These are phyloP conservation scores for Prunus dulcis DNA, from an alignment of 306 rosid genomes.

Conservation along the genomic window DNA sequence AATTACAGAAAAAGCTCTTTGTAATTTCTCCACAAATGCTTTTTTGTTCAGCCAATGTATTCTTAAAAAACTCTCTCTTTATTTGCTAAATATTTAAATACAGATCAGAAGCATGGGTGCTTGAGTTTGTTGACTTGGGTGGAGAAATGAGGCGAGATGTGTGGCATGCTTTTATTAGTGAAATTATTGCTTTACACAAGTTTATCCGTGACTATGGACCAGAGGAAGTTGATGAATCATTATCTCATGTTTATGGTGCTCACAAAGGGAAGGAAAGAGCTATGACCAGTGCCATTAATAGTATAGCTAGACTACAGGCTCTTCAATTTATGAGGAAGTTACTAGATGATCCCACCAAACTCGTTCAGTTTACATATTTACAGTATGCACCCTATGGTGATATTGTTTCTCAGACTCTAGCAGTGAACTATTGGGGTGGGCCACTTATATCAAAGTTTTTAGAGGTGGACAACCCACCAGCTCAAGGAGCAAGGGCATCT, in stretches of 20 bases:
- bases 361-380: conserved; percentile 78
- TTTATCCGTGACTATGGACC: conserved; percentile 77
- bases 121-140: conserved; percentile 94
- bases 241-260: conserved; percentile 69
- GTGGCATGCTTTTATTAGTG: conserved; percentile 87
- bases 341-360: conserved; percentile 81
- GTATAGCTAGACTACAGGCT: conserved; percentile 83
- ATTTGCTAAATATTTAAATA: conserved; percentile 24
- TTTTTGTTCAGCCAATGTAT: background rate
- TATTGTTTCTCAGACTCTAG: conserved; percentile 76
- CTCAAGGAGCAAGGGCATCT: conserved; percentile 36
- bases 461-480: conserved; percentile 33
- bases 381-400: conserved; percentile 71
- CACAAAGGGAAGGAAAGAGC: conserved; percentile 78
- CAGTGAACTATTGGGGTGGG: conserved; percentile 90
- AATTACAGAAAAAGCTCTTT: background rate
- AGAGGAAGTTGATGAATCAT: conserved; percentile 56
- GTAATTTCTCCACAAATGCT: background rate
- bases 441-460: conserved; percentile 53
- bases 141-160: conserved; percentile 97
- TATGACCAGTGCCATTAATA: conserved; percentile 53
- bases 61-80: conserved; percentile 20
- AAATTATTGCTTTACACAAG: conserved; percentile 71
- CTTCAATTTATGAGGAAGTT: conserved; percentile 77
- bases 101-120: conserved; percentile 67